These are phyloP conservation scores for Aspergillus fijiensis DNA, from an alignment of 2,329 filamentous ascomycete genomes.

Conservation along the genomic window DNA sequence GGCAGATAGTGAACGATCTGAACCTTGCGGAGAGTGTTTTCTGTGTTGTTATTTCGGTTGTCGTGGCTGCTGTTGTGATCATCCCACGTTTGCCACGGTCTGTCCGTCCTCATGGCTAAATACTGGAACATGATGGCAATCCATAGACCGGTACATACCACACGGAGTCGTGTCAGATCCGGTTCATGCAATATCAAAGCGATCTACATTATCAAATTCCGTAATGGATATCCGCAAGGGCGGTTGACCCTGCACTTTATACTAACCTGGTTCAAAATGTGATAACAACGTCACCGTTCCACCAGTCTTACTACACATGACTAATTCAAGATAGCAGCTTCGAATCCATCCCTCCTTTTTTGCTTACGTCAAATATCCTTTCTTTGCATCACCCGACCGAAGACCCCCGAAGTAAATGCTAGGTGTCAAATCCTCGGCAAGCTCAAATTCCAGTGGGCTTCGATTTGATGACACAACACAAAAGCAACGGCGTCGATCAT, in stretches of 20 bases:
- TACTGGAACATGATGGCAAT: neutral
- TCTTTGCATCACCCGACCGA: neutral
- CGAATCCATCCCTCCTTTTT: neutral
- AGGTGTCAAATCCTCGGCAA: no score
- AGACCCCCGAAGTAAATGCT: neutral
- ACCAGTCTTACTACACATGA: neutral
- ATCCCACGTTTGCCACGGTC: neutral
- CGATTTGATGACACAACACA: neutral
- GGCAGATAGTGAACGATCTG: neutral
- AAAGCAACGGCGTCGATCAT: neutral
- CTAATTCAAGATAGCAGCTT: neutral
- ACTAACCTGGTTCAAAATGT: neutral
- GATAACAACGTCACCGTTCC: neutral
- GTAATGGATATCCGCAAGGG: neutral
- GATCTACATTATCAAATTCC: neutral
- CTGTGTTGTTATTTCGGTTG: neutral
- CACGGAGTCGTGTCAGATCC: neutral
- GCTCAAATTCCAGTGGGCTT: no score
- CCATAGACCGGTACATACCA: neutral
- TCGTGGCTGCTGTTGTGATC: neutral
- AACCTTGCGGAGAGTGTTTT: neutral
- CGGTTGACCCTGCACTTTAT: neutral
- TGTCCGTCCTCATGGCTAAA: neutral
- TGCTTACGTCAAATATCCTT: neutral
- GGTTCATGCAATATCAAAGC: neutral